A percentile compares a stretch with the other conserved stretches of the same genome.
phyloP scores from a whole-genome alignment of 208 protist species.

The Tritrichomonas foetus region DNA sequence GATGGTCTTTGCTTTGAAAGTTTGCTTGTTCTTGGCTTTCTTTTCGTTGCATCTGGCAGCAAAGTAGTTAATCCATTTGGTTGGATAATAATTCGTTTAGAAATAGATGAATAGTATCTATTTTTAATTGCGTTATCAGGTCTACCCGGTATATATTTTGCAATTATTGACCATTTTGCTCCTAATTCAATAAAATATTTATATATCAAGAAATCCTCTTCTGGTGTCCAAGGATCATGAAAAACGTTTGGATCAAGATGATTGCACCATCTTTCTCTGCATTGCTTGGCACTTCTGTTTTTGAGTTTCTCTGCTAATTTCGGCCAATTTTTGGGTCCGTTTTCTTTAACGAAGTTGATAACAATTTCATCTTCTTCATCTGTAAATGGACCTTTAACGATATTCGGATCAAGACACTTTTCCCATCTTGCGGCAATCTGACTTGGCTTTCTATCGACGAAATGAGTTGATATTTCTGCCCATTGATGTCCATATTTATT shows the following conservation, averaged over 20 bases:
- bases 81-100: not conserved
- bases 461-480: not conserved
- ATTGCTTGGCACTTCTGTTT: not conserved
- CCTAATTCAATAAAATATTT: not conserved
- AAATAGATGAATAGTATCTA: not conserved
- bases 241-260: not conserved
- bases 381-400: not conserved
- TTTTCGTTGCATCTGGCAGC: too few species aligned
- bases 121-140: not conserved
- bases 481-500: not conserved
- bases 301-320: not conserved
- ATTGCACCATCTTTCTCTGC: not conserved
- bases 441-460: not conserved
- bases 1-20: too few species aligned
- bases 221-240: not conserved
- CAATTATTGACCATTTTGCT: not conserved
- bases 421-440: slow-evolving; percentile 30
- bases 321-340: not conserved
- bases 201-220: not conserved
- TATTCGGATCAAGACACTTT: not conserved
- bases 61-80: not conserved
- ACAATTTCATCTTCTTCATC: not conserved
- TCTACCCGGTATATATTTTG: not conserved
- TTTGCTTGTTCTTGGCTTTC: too few species aligned
- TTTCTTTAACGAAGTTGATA: not conserved